Base-by-base conservation (phyloP, 345 rosid species). In the Gossypium bickii region DNA sequence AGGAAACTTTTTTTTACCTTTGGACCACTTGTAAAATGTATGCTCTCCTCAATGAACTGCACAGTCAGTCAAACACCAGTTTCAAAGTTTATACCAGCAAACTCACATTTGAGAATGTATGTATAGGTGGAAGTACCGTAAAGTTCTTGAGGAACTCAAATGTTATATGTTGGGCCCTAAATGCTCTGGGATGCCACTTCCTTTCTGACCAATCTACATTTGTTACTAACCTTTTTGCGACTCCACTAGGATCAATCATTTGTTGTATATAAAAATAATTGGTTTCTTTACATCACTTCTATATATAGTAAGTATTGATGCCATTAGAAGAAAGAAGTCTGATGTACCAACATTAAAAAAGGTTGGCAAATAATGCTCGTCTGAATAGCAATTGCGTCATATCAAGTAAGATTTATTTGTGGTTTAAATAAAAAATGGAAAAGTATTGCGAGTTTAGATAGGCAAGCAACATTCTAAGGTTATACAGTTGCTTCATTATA, bases 131-230 rank as follows among this genome's bases (percentile, higher is more conserved):
- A 78, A 79, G 43, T 80, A 93, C 94, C 65, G 88, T 80, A 43
- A 91, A 74, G 75, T 83, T 85, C 78, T 78, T 88, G 10, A 91
- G 72, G 64, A 93, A 87, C 48, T 85, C 82, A 29, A 77, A 80
- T 25, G 91, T 81, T 74, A 91, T 74, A 71, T 93, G 92, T 44
- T 66, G 79, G 25, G 88, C 77, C 81, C 87, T 80, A 57, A 88
- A 87, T 18, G 86, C 20, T 83, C 81, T 89, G 10, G 98, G 97
- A 82, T 93, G 91, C 91, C 93, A 93, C 84, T 93, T 93, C 20
- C 90, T 88, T n/a, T n/a, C n/a, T n/a, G n/a, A n/a, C n/a, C n/a
- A n/a, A n/a, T n/a, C n/a, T n/a, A n/a, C n/a, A n/a, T 60, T 93
- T 25, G 94, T 91, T 17, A 89, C 86, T 0, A 93, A 91, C 90